Percentiles rank a stretch among this genome's conserved stretches.
Conservation (phyloP, 1,139 yeast genomes). For the Hansenula anomala region DNA sequence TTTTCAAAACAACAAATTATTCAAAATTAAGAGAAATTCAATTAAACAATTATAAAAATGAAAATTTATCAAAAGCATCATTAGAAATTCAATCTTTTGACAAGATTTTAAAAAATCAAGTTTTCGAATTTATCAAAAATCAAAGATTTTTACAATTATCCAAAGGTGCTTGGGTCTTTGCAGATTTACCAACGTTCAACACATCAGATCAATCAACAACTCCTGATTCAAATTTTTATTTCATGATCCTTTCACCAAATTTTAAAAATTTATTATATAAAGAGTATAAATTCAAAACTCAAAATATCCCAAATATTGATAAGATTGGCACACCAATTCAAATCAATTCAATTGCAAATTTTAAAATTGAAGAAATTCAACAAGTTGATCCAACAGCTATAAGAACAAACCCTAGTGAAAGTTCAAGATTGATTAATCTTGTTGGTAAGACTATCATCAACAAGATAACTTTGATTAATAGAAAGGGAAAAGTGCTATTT, state of each 20-base stretch:
- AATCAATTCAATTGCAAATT: slow-evolving; percentile 32
- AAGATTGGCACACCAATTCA: slow-evolving; percentile 35
- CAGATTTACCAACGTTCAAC: slow-evolving; percentile 54
- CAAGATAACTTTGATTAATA: slow-evolving; percentile 45
- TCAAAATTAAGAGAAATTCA: slow-evolving; percentile 54
- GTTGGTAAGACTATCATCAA: slow-evolving; percentile 52
- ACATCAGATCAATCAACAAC: slow-evolving; percentile 21
- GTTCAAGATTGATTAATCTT: slow-evolving; percentile 41
- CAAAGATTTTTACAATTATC: slow-evolving; percentile 70
- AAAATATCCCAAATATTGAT: slow-evolving; percentile 54
- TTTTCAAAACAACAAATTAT: slow-evolving; percentile 40
- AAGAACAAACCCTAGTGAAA: slow-evolving; percentile 23
- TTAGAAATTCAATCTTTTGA: slow-evolving; percentile 35
- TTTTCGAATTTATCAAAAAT: slow-evolving; percentile 70
- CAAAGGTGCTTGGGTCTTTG: slow-evolving; percentile 82
- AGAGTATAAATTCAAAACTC: slow-evolving; percentile 46
- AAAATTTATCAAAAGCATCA: slow-evolving; percentile 32
- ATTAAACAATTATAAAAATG: slow-evolving; percentile 37
- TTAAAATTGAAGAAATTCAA: slow-evolving; percentile 41
- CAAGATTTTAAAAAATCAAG: slow-evolving; percentile 50
- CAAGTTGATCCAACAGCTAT: slow-evolving; percentile 22
- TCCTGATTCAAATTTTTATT: slow-evolving; percentile 37
- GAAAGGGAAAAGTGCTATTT: slow-evolving; percentile 38
- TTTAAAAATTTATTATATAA: slow-evolving; percentile 58
- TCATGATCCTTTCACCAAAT: slow-evolving; percentile 68